These are phyloP conservation scores for Penicillium verhagenii DNA, from an alignment of 495 filamentous ascomycete genomes.

Conservation along the genomic window DNA sequence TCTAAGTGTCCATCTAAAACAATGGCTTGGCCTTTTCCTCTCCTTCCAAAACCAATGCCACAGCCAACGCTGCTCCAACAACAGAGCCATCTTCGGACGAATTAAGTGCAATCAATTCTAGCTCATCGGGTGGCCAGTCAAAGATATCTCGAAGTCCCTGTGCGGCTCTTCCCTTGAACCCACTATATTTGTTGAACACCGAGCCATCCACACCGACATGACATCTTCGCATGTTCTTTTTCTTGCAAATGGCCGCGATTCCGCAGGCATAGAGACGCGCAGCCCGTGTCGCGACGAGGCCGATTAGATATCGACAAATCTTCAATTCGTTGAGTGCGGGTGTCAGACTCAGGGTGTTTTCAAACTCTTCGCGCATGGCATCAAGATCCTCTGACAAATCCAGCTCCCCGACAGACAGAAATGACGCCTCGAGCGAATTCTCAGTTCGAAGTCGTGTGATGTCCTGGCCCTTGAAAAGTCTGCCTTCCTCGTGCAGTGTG, in stretches of 20 bases:
- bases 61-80: constrained; percentile 33
- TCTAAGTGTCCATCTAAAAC: background rate
- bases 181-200: constrained; percentile 91
- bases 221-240: constrained; percentile 73
- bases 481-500: constrained; percentile 30
- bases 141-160: constrained; percentile 62
- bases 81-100: constrained; percentile 32
- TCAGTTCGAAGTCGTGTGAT: constrained; percentile 59
- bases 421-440: constrained; percentile 77
- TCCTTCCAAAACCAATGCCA: constrained; percentile 19
- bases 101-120: constrained; percentile 27
- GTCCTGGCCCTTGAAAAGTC: constrained; percentile 38
- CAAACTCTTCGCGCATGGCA: constrained; percentile 72
- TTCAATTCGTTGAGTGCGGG: constrained; percentile 70
- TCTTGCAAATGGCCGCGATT: constrained; percentile 86
- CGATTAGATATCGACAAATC: constrained; percentile 74
- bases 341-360: constrained; percentile 62
- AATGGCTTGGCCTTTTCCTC: constrained; percentile 5
- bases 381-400: constrained; percentile 68
- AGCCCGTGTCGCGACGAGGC: constrained; percentile 83
- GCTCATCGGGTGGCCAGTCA: constrained; percentile 22
- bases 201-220: constrained; percentile 93
- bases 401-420: constrained; percentile 74
- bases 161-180: constrained; percentile 80
- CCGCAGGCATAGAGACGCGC: constrained; percentile 89